Conservation (phyloP, 305 asterid species). For the Fraxinus sp. region DNA sequence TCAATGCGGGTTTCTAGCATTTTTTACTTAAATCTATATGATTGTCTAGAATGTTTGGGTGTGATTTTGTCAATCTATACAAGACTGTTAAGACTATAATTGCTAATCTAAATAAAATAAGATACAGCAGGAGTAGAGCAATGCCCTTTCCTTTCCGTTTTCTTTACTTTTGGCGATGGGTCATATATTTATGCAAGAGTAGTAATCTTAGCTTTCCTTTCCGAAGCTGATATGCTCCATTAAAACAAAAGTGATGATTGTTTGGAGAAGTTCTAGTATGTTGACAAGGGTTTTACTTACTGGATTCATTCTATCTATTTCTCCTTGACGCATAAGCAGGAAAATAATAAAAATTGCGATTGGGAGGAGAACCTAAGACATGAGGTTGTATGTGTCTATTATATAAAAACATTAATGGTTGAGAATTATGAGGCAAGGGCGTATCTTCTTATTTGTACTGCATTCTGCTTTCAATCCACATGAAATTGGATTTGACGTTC, state of each 20-base stretch:
- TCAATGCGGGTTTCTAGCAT: not conserved
- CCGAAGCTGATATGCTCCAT: not conserved
- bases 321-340: not conserved
- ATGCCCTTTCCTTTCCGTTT: not conserved
- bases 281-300: not conserved
- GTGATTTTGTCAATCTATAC: constrained; percentile 1
- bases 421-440: not conserved
- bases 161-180: not conserved
- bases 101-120: not conserved
- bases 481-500: not conserved
- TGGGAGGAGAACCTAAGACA: not conserved
- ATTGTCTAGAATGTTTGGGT: not conserved
- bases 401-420: not conserved
- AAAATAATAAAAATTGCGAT: not conserved
- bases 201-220: not conserved
- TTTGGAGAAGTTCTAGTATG: not conserved
- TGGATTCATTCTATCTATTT: not conserved
- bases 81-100: constrained; percentile 4
- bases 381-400: not conserved
- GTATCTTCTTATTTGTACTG: not conserved
- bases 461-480: not conserved
- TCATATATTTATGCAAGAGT: not conserved
- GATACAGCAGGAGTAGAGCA: not conserved
- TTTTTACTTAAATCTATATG: not conserved
- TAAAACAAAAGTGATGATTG: not conserved